These are phyloP conservation scores for Penicillium sp. DNA, from an alignment of 2,329 filamentous ascomycete genomes.

Conservation along the genomic window DNA sequence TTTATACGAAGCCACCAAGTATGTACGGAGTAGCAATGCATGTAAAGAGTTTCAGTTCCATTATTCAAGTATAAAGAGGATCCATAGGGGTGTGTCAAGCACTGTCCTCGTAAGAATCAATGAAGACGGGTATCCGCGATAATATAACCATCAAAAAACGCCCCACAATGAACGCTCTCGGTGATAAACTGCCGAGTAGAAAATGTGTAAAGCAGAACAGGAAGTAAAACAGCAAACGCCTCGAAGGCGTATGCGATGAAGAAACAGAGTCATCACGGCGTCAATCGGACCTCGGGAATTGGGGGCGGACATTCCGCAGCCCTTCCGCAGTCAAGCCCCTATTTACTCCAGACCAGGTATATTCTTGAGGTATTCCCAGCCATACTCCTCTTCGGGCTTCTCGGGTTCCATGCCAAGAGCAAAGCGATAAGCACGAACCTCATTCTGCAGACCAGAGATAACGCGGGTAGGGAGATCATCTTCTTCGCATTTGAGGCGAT, in stretches of 20 bases:
- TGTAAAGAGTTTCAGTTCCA: neutral
- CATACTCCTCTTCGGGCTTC: conserved; percentile 50
- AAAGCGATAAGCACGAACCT: conserved; percentile 50
- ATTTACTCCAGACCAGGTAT: conserved; percentile 36
- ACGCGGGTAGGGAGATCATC: conserved; percentile 47
- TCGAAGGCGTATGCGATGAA: conserved; percentile 6
- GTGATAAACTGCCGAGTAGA: neutral
- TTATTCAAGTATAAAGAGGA: neutral
- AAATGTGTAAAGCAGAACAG: neutral
- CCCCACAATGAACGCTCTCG: neutral
- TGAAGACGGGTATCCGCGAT: conserved; percentile 13
- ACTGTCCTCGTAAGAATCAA: neutral
- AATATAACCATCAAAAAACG: conserved; percentile 4
- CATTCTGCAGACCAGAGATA: conserved; percentile 49
- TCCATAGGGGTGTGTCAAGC: neutral
- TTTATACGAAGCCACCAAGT: no score
- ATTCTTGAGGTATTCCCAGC: conserved; percentile 50
- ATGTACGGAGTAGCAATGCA: no score
- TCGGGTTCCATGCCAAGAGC: conserved; percentile 50
- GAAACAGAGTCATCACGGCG: conserved; percentile 15
- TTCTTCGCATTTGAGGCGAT: conserved; percentile 50
- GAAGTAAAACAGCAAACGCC: conserved; percentile 5
- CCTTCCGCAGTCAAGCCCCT: neutral
- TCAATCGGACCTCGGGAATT: conserved; percentile 7
- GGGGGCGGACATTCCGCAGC: conserved; percentile 16